phyloP scores from a whole-genome alignment of 495 filamentous ascomycete genomes.

The Daldinia bambusicola region DNA sequence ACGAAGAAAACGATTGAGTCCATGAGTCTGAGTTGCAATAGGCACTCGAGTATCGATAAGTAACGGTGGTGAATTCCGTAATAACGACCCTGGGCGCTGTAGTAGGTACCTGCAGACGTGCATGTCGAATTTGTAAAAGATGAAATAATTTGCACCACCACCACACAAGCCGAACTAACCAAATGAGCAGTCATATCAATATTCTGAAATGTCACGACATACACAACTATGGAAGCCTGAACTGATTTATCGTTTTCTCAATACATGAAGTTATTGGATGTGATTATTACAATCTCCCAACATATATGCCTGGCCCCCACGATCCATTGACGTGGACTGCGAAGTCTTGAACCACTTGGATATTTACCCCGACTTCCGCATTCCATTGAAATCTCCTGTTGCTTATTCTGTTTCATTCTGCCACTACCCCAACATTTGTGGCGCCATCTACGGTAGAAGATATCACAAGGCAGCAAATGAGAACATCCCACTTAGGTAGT shows the following conservation, averaged over 20 bases:
- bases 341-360: slow-evolving; percentile 1
- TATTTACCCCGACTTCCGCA: not conserved
- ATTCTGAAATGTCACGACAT: not conserved
- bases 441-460: not conserved
- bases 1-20: too few species aligned
- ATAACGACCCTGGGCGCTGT: too few species aligned
- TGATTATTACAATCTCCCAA: too few species aligned
- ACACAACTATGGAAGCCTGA: not conserved
- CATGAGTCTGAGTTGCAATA: too few species aligned
- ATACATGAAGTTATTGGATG: not conserved
- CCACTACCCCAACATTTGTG: not conserved
- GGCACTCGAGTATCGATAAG: too few species aligned
- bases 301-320: too few species aligned
- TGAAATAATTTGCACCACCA: too few species aligned
- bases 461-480: not conserved
- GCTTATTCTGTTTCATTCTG: not conserved
- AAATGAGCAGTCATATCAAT: not conserved
- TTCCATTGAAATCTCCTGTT: not conserved
- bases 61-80: too few species aligned
- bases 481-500: not conserved
- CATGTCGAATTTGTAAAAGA: too few species aligned
- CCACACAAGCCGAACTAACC: not conserved
- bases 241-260: not conserved
- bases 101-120: too few species aligned
- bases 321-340: not conserved